These are phyloP conservation scores for Sicyos baderoa DNA, from an alignment of 306 rosid species.

Conservation along the genomic window DNA sequence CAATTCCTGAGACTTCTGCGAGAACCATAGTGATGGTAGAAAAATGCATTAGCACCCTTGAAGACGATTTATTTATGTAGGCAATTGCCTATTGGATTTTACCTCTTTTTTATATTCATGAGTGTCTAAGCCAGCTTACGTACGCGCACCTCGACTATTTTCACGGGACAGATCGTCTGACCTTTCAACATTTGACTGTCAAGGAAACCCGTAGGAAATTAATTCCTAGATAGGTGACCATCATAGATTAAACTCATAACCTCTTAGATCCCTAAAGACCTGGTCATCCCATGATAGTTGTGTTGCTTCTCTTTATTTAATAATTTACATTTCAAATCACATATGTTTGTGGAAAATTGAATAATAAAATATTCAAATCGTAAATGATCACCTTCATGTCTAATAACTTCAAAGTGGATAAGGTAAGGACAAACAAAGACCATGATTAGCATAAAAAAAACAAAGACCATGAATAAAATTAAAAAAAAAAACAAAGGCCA, in stretches of 20 bases:
- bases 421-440: conserved; percentile 5
- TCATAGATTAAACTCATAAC: too few relatives aligned
- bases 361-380: neutral
- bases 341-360: neutral
- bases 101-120: too few relatives aligned
- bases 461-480: too few relatives aligned
- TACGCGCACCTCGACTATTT: too few relatives aligned
- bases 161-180: too few relatives aligned
- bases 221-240: too few relatives aligned
- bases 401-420: neutral
- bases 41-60: neutral
- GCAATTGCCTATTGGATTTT: neutral
- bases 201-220: too few relatives aligned
- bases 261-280: too few relatives aligned
- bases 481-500: too few relatives aligned
- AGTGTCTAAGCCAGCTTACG: too few relatives aligned
- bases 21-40: conserved; percentile 20
- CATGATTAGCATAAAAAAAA: neutral
- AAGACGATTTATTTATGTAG: conserved; percentile 13
- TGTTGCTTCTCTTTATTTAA: neutral
- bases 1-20: conserved; percentile 87
- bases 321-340: neutral
- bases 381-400: neutral
- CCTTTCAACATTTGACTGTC: too few relatives aligned
- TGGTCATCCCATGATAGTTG: too few relatives aligned